Base-by-base conservation (phyloP, 1,139 yeast genomes). In the Debaryomycetaceae sp. region DNA sequence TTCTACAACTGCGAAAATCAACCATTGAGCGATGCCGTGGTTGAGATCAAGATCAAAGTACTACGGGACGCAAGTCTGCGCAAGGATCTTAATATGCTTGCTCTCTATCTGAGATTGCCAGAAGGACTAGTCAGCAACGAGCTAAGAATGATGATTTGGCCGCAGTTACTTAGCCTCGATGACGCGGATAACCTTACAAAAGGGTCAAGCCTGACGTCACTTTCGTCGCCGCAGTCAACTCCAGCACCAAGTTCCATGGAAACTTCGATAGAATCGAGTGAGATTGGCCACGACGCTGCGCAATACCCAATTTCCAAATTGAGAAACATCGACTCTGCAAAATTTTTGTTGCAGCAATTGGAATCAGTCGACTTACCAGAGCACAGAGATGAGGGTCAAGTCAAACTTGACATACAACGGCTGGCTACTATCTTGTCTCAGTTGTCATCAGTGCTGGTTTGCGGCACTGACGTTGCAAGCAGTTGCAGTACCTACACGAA, bases 331-430 rank as follows among this genome's bases (percentile, higher is more conserved):
- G 19, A 25, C 11, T n/a, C 32, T 4, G 25, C 34, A 5, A 18
- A 33, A 4, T 33, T 40, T n/a, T 34, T 54, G 11, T 42, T 53
- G 12, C 48, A 48, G 12, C 51, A 49, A 22, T 44, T 57, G 28
- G 43, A 49, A 20, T 37, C 45, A 20, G 42, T 52, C 24, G 70
- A 64, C 38, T 40, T 61, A 24, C 62, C 65, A 1, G 59, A 60
- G 1, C 91, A 83, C 48, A 62, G 56, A 27, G 96, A 88, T 47
- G 91, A 83, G 49, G 74, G 71, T 12, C 98, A 91, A 54, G 88
- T 88, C 1, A 54, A 59, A 31, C 66, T 86, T 34, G 98, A 89
- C 54, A 80, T 85, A 5, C 73, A 75, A 17, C 58, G 97, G 25
- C 76, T 94, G 9, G 83, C 81, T 48, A 65, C 75, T 2, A 53